These are phyloP conservation scores for Rutstroemia sydowiana DNA, from an alignment of 2,329 filamentous ascomycete species.

Conservation along the genomic window DNA sequence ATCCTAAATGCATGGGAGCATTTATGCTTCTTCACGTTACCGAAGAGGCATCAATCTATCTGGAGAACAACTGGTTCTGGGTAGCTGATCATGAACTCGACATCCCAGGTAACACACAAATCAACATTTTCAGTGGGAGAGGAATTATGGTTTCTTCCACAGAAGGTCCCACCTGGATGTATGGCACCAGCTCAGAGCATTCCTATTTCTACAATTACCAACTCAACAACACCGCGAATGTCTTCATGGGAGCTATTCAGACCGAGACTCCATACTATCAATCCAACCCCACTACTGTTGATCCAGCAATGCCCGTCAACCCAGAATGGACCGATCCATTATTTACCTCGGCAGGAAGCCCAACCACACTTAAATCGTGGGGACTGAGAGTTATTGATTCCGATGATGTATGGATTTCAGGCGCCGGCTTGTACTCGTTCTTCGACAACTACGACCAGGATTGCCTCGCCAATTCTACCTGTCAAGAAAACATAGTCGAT, in stretches of 20 bases:
- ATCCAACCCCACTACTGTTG: constrained; percentile 66
- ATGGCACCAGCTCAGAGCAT: constrained; percentile 66
- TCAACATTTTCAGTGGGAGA: constrained; percentile 82
- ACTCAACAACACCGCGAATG: constrained; percentile 65
- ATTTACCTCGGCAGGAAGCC: constrained; percentile 49
- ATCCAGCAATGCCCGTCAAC: constrained; percentile 57
- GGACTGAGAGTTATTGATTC: constrained; percentile 66
- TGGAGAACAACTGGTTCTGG: constrained; percentile 91
- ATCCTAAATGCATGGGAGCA: constrained; percentile 63
- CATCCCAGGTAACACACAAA: constrained; percentile 62
- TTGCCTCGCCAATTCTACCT: constrained; percentile 60
- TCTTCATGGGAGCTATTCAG: constrained; percentile 80
- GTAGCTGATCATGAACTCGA: constrained; percentile 88
- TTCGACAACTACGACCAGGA: constrained; percentile 73
- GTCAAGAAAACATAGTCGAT: constrained; percentile 72
- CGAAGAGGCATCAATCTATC: constrained; percentile 57
- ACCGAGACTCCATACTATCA: constrained; percentile 88
- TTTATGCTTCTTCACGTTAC: constrained; percentile 65
- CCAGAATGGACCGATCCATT: constrained; percentile 57
- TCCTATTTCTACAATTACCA: constrained; percentile 76
- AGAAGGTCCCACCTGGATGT: constrained; percentile 71
- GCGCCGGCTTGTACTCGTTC: constrained; percentile 73
- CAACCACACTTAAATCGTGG: constrained; percentile 57
- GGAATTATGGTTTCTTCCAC: constrained; percentile 61
- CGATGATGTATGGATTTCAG: constrained; percentile 60